Base-by-base conservation (phyloP, 345 rosid species). In the Stellera chamaejasme region DNA sequence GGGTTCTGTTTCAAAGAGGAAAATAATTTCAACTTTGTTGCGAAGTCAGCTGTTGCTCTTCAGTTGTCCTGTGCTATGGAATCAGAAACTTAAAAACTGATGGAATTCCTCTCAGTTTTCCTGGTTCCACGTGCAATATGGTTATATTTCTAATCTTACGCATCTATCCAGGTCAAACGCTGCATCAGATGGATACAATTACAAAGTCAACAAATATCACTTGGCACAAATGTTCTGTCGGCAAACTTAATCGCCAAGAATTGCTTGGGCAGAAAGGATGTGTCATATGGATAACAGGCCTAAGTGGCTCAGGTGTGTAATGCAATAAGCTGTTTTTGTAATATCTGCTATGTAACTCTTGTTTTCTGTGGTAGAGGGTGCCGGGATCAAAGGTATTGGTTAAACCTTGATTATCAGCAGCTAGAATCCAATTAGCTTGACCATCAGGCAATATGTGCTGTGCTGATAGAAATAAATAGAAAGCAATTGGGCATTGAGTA, bases 301-400 rank as follows among this genome's bases (percentile, higher is more conserved):
- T 88, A 42, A 82, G 92, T 59, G 96, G 90, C 70, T 88, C 92
- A 82, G 92, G 91, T 87, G 70, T 65, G 80, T 53, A 54, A n/a
- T 58, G 47, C 26, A 13, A n/a, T 47, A 48, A 27, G 6, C 3
- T 27, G 48, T 7, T 50, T 19, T 44, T 16, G 10, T 52, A 44
- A 52, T 43, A 45, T 52, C 44, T 1, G 7, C 43, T 27, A 41
- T 27, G 27, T 44, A 15, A 32, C 39, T 32, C 9, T 32, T 32
- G 23, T 19, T 19, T 44, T 44, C 14, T 2, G 23, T 19, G 23
- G 23, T 1, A 1, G 23, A 19, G 23, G 23, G 23, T 19, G 23
- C 23, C 23, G 1, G 1, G 23, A 19, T 19, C 23, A 19, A 19
- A 19, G 23, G 23, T 19, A 19, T 19, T 1, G 23, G 23, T 19